A percentile compares a stretch with the other conserved stretches of the same genome.
Conservation (phyloP, 1,139 yeast genomes). For the Diutina pseudorugosa region DNA sequence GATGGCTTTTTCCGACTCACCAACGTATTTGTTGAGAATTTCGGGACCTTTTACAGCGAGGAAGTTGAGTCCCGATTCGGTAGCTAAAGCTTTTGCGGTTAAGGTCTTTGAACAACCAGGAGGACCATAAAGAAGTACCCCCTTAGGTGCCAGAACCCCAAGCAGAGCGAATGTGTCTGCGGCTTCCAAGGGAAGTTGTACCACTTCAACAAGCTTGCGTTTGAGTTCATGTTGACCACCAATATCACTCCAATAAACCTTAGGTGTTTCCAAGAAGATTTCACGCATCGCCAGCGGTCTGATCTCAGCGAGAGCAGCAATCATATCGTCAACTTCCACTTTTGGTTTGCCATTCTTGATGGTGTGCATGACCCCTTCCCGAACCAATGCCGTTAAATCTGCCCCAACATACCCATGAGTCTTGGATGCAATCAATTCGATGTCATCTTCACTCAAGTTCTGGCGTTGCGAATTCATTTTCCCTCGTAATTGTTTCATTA, state of each 20-base stretch:
- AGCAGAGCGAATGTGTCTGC: constrained; percentile 61
- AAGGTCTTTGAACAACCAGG: constrained; percentile 95
- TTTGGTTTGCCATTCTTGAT: constrained; percentile 45
- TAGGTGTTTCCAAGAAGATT: constrained; percentile 85
- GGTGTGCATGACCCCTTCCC: constrained; percentile 82
- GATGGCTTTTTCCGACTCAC: constrained; percentile 83
- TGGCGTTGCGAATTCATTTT: constrained; percentile 49
- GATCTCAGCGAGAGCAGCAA: constrained; percentile 58
- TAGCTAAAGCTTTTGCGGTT: constrained; percentile 89
- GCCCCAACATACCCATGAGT: constrained; percentile 77
- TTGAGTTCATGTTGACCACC: constrained; percentile 90
- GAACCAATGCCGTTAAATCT: constrained; percentile 73
- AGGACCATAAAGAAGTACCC: constrained; percentile 84
- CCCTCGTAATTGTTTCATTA: constrained; percentile 41
- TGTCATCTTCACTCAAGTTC: constrained; percentile 38
- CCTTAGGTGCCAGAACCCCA: constrained; percentile 87
- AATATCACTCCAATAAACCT: constrained; percentile 86
- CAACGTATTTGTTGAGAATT: constrained; percentile 85
- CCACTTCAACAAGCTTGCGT: constrained; percentile 72
- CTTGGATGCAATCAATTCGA: constrained; percentile 47
- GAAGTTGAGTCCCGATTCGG: constrained; percentile 88
- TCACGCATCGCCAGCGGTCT: constrained; percentile 97
- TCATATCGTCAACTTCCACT: constrained; percentile 39
- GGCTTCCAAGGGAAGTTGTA: constrained; percentile 82
- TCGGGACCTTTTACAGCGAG: constrained; percentile 95